Evolutionary conservation across 2,329 filamentous ascomycete genomes (phyloP).

Genomic region (Westerdykella ornata): DNA sequence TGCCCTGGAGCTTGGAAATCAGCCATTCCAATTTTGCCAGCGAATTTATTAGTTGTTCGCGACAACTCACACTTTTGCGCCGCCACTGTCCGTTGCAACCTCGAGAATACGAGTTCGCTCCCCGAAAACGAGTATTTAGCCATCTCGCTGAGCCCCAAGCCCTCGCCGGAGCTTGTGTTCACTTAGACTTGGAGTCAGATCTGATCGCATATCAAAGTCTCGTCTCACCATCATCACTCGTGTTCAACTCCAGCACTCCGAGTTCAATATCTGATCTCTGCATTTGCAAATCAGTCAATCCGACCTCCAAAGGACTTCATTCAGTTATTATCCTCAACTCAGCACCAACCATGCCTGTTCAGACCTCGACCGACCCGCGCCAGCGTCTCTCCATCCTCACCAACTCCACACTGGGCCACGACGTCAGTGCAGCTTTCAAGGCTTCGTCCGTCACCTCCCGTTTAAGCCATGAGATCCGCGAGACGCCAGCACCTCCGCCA

Average conservation of each 20-base stretch:
- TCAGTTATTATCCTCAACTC: neutral
- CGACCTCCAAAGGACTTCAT: neutral
- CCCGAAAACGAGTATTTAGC: neutral
- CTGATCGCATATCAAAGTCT: conserved; percentile 3
- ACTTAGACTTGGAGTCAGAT: conserved; percentile 6
- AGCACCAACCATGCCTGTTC: conserved; percentile 23
- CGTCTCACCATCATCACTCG: neutral
- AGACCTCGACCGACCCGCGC: conserved; percentile 28
- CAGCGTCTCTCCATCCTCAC: conserved; percentile 39
- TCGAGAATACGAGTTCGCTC: neutral
- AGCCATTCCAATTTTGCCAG: conserved; percentile 26
- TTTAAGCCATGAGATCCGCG: conserved; percentile 24
- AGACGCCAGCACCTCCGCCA: conserved; percentile 38
- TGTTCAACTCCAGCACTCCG: neutral
- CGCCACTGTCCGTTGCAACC: conserved; percentile 3
- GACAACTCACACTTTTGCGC: conserved; percentile 27
- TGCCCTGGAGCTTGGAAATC: conserved; percentile 16
- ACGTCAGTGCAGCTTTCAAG: conserved; percentile 38
- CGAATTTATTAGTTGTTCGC: conserved; percentile 23
- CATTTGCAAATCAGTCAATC: neutral
- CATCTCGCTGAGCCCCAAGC: conserved; percentile 19
- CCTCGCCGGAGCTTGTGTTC: conserved; percentile 7
- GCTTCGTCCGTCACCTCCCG: conserved; percentile 26
- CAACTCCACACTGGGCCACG: conserved; percentile 37
- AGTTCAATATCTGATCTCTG: conserved; percentile 2